These are phyloP conservation scores for Brassica juncea DNA, from an alignment of 345 rosid species.

Conservation along the genomic window DNA sequence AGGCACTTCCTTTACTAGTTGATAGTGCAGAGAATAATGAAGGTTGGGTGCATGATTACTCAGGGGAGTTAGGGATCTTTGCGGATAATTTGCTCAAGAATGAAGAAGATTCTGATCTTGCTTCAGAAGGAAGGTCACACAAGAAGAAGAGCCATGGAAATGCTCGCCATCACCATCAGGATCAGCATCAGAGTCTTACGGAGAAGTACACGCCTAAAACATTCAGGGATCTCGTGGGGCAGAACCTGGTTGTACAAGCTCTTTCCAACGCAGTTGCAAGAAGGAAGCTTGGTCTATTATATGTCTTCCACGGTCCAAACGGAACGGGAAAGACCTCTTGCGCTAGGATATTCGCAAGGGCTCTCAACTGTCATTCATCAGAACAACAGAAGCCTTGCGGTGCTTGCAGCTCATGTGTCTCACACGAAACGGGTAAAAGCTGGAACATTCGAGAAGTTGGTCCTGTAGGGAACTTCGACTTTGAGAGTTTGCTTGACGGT, in stretches of 20 bases:
- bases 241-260: conserved; percentile 88
- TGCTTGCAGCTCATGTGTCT: conserved; percentile 70
- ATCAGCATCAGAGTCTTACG: conserved; percentile 65
- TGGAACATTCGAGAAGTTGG: conserved; percentile 80
- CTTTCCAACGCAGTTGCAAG: conserved; percentile 80
- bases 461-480: conserved; percentile 76
- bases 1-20: conserved; percentile 84
- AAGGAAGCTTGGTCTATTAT: conserved; percentile 81
- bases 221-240: conserved; percentile 83
- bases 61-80: conserved; percentile 94
- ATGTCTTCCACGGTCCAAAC: conserved; percentile 93
- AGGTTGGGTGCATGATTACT: conserved; percentile 84
- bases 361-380: conserved; percentile 80
- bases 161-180: conserved; percentile 43
- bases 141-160: conserved; percentile 40
- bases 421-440: conserved; percentile 77
- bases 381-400: conserved; percentile 89
- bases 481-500: conserved; percentile 72
- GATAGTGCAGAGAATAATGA: conserved; percentile 76
- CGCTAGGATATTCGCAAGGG: conserved; percentile 91
- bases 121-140: conserved; percentile 78
- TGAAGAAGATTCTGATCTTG: conserved; percentile 74
- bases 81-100: conserved; percentile 79
- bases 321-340: conserved; percentile 98
- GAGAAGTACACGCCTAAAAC: conserved; percentile 85